These are phyloP conservation scores for Beauveria bassiana DNA, from an alignment of 2,329 filamentous ascomycete species.

Conservation along the genomic window DNA sequence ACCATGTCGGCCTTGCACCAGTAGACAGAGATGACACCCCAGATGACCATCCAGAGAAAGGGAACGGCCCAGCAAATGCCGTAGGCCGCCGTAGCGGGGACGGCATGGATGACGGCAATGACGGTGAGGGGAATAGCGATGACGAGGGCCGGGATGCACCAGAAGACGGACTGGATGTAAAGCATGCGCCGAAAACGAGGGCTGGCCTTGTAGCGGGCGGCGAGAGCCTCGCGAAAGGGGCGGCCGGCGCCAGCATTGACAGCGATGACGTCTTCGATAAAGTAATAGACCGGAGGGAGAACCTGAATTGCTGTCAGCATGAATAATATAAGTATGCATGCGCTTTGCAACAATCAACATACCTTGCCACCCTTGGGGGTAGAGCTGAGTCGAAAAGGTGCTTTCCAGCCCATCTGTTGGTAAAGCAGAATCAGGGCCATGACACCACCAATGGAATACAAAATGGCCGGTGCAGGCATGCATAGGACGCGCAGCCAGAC, in stretches of 20 bases:
- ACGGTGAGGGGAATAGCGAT: constrained; percentile 30
- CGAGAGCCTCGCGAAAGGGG: constrained; percentile 33
- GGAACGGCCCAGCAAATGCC: constrained; percentile 33
- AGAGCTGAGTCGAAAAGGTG: constrained; percentile 57
- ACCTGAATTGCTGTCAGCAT: constrained; percentile 27
- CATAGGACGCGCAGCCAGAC: constrained; percentile 42
- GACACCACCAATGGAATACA: constrained; percentile 38
- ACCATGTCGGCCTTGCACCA: constrained; percentile 32
- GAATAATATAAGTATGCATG: background rate
- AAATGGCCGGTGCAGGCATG: constrained; percentile 43
- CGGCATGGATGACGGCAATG: constrained; percentile 25
- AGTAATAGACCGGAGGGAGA: constrained; percentile 53
- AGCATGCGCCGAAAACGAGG: constrained; percentile 35
- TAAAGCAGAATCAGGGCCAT: constrained; percentile 30
- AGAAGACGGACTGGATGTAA: constrained; percentile 32
- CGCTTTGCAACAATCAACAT: constrained; percentile 1
- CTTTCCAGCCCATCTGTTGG: constrained; percentile 31
- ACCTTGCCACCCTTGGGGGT: constrained; percentile 46
- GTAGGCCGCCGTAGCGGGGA: constrained; percentile 29
- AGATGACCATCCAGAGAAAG: constrained; percentile 28
- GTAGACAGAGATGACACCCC: constrained; percentile 26
- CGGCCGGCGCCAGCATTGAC: constrained; percentile 55
- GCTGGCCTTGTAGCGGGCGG: constrained; percentile 34
- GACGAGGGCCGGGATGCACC: constrained; percentile 30
- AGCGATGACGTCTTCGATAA: constrained; percentile 60